Base-by-base conservation (phyloP, 768 basidiomycete species). In the Rhodotorula kratochvilovae region DNA sequence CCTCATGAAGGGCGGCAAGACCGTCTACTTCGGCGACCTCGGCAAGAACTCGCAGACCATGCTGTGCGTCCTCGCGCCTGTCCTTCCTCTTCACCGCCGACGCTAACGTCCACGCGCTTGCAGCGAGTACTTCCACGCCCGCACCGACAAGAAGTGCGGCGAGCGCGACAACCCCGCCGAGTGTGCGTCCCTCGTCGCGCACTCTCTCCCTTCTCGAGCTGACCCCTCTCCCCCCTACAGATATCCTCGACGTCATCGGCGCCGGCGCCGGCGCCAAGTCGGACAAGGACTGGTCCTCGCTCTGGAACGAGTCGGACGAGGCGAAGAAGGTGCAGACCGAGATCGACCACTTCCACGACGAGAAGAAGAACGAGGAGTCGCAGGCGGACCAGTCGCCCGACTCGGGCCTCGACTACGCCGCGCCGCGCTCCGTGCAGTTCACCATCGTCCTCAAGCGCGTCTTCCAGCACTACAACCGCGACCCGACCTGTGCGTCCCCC, bases 281-380 rank as follows among this genome's bases (percentile, higher is more conserved):
- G 48, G 84, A 88, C 66, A 86, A 87, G 43, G 92, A 95, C 77
- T 95, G 92, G 92, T 87, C 87, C 66, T 87, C 90, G 71, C 83
- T 91, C 60, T 95, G 92, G 92, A 80, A 85, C 54, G 84, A 91
- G 39, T 89, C 89, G 2, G 84, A 88, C 64, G 89, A 93, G 80
- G 79, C 76, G 57, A 72, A 76, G n/a, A 68, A 78, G 6, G 79
- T 82, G 25, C 80, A 81, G 71, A 76, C 76, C 10, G 83, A 86
- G 67, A 84, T 87, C 67, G 78, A 80, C 39, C 86, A 89, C 48
- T 91, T 89, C 10, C 82, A 86, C 76, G 78, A 57, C 31, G 48
- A 73, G 42, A 66, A 61, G 48, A 4, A 43, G 46, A n/a, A 23
- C 50, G 58, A 74, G 35, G 66, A 35, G 31, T 74, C 74, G 12